Evolutionary conservation across 441 rosid species (phyloP).

Genomic region (Populus tomentosa): DNA sequence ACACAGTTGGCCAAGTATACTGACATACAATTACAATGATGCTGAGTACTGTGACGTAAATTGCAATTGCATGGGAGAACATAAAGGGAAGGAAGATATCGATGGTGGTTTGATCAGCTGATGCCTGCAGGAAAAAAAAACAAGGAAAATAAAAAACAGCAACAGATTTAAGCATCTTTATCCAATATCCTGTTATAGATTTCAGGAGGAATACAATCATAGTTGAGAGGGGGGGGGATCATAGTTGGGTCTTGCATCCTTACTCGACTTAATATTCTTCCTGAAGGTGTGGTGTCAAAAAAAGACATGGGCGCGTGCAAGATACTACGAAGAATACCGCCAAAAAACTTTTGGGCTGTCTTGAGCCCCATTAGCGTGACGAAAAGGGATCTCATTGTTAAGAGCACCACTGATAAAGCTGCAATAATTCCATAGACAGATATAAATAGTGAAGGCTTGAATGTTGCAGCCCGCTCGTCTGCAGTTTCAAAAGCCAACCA

Average conservation of each 20-base stretch:
- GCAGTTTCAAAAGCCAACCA: slow-evolving; percentile 95
- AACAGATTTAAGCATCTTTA: slow-evolving; percentile 12
- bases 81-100: slow-evolving; percentile 80
- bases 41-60: slow-evolving; percentile 73
- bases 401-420: slow-evolving; percentile 46
- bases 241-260: slow-evolving; percentile 14
- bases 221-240: neutral
- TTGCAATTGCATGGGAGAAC: slow-evolving; percentile 48
- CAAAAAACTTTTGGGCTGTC: slow-evolving; percentile 77
- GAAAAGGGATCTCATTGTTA: slow-evolving; percentile 47
- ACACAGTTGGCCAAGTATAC: slow-evolving; percentile 87
- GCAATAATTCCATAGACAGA: slow-evolving; percentile 60
- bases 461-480: slow-evolving; percentile 40
- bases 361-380: slow-evolving; percentile 72
- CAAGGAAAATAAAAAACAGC: neutral
- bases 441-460: slow-evolving; percentile 58
- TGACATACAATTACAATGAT: slow-evolving; percentile 89
- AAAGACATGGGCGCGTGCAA: slow-evolving; percentile 97
- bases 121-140: slow-evolving; percentile 53
- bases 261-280: slow-evolving; percentile 90
- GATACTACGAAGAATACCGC: slow-evolving; percentile 68
- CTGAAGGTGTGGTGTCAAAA: slow-evolving; percentile 95
- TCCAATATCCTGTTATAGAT: neutral
- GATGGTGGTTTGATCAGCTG: slow-evolving; percentile 81
- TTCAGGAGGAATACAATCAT: neutral